These are phyloP conservation scores for Raffaelea deltoideospora DNA, from an alignment of 2,329 filamentous ascomycete species.

Conservation along the genomic window DNA sequence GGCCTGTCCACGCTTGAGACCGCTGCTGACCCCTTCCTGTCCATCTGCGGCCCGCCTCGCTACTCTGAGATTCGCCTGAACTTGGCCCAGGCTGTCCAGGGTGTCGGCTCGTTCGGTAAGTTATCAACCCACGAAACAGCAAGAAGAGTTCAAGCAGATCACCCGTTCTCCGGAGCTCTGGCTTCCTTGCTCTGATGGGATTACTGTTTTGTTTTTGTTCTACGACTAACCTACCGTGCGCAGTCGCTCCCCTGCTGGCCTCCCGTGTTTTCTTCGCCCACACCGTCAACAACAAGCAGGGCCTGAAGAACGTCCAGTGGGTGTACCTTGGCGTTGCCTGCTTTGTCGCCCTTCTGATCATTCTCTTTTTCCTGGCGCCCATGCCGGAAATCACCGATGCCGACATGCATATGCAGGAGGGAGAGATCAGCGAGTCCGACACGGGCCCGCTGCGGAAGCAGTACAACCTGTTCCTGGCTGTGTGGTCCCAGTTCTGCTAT, in stretches of 20 bases:
- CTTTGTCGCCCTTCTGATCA: constrained; percentile 40
- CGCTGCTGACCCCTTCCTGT: constrained; percentile 37
- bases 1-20: constrained; percentile 38
- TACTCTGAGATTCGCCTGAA: constrained; percentile 45
- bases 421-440: constrained; percentile 23
- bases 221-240: background rate
- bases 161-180: no score
- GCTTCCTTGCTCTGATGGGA: background rate
- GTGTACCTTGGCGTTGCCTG: constrained; percentile 46
- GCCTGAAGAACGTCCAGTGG: constrained; percentile 46
- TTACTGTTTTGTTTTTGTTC: background rate
- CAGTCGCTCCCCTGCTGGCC: constrained; percentile 39
- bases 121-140: no score
- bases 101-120: constrained; percentile 33
- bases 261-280: constrained; percentile 47
- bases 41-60: constrained; percentile 41
- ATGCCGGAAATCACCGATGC: constrained; percentile 41
- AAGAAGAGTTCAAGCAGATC: no score
- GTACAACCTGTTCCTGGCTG: constrained; percentile 44
- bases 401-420: constrained; percentile 41
- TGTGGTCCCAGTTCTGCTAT: constrained; percentile 48
- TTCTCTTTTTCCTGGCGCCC: constrained; percentile 40
- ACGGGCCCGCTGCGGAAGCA: constrained; percentile 39
- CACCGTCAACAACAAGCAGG: constrained; percentile 29
- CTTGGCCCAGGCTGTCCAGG: constrained; percentile 42